Evolutionary conservation across 768 basidiomycete genomes (phyloP).

Genomic region (Kwoniella dendrophila): DNA sequence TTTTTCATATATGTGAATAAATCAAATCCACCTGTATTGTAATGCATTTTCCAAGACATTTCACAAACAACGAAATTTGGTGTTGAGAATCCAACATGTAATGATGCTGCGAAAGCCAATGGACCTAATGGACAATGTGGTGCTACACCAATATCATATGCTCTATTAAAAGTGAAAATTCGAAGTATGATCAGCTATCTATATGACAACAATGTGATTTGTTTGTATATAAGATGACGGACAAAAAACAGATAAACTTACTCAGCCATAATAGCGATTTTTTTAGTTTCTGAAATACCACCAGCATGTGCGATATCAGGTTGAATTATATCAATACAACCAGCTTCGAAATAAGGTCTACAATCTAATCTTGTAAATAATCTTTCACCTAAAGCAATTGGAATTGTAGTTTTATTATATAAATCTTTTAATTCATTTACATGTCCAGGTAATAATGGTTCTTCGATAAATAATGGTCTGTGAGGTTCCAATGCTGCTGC

Average conservation of each 20-base stretch:
- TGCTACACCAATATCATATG: slow-evolving; percentile 70
- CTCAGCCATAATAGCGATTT: slow-evolving; percentile 54
- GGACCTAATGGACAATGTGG: slow-evolving; percentile 70
- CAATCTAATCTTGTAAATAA: slow-evolving; percentile 49
- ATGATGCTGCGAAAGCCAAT: slow-evolving; percentile 70
- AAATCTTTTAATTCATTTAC: slow-evolving; percentile 51
- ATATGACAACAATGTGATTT: neutral
- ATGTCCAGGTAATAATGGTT: slow-evolving; percentile 52
- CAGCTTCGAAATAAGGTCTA: slow-evolving; percentile 53
- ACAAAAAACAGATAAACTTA: slow-evolving; percentile 17
- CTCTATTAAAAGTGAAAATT: slow-evolving; percentile 18
- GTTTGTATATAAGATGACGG: neutral
- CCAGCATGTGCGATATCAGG: slow-evolving; percentile 53
- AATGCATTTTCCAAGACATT: slow-evolving; percentile 54
- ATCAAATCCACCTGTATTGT: slow-evolving; percentile 53
- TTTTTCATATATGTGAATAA: slow-evolving; percentile 54
- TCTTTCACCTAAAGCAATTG: slow-evolving; percentile 54
- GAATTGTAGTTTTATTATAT: slow-evolving; percentile 50
- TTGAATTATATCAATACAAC: slow-evolving; percentile 52
- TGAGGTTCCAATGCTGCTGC: slow-evolving; percentile 50
- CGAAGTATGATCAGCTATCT: neutral
- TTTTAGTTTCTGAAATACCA: slow-evolving; percentile 53
- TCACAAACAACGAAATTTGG: slow-evolving; percentile 62
- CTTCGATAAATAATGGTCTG: slow-evolving; percentile 54
- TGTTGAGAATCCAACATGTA: slow-evolving; percentile 65